These are phyloP conservation scores for Fusarium sp. DNA, from an alignment of 2,329 filamentous ascomycete species.

Conservation along the genomic window DNA sequence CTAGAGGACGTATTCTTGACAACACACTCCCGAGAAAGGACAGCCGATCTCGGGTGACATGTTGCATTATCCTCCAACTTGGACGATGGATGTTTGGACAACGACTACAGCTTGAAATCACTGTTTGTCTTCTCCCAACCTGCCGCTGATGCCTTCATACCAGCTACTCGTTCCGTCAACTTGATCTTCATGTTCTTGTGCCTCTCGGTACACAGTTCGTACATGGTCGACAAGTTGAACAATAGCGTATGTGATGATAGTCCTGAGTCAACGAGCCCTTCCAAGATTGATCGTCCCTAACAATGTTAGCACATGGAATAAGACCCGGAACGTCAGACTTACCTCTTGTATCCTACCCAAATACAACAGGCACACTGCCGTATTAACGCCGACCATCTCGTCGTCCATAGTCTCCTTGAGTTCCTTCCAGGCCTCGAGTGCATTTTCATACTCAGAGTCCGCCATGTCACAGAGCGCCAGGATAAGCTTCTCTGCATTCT, in stretches of 20 bases:
- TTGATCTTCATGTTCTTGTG: slow-evolving; percentile 76
- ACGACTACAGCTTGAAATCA: slow-evolving; percentile 78
- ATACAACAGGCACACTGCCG: slow-evolving; percentile 87
- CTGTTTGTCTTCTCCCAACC: slow-evolving; percentile 79
- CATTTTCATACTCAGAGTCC: slow-evolving; percentile 76
- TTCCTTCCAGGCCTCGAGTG: slow-evolving; percentile 71
- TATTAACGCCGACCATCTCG: slow-evolving; percentile 83
- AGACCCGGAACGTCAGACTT: slow-evolving; percentile 39
- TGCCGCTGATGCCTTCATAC: slow-evolving; percentile 63
- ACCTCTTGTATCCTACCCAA: slow-evolving; percentile 80
- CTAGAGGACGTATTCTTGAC: background rate
- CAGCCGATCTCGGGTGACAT: too few species aligned
- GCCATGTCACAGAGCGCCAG: slow-evolving; percentile 81
- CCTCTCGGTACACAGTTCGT: slow-evolving; percentile 88
- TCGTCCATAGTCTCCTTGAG: slow-evolving; percentile 60
- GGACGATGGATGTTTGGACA: background rate
- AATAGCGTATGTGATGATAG: slow-evolving; percentile 81
- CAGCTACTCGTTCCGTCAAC: slow-evolving; percentile 77
- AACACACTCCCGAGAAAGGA: too few species aligned
- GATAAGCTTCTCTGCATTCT: slow-evolving; percentile 63
- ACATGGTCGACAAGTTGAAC: slow-evolving; percentile 91
- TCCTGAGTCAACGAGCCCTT: slow-evolving; percentile 71
- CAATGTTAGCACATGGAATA: slow-evolving; percentile 9
- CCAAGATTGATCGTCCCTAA: slow-evolving; percentile 74
- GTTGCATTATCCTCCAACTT: too few species aligned